These are phyloP conservation scores for Fomitopsis pulvina DNA, from an alignment of 768 basidiomycete genomes.

Conservation along the genomic window DNA sequence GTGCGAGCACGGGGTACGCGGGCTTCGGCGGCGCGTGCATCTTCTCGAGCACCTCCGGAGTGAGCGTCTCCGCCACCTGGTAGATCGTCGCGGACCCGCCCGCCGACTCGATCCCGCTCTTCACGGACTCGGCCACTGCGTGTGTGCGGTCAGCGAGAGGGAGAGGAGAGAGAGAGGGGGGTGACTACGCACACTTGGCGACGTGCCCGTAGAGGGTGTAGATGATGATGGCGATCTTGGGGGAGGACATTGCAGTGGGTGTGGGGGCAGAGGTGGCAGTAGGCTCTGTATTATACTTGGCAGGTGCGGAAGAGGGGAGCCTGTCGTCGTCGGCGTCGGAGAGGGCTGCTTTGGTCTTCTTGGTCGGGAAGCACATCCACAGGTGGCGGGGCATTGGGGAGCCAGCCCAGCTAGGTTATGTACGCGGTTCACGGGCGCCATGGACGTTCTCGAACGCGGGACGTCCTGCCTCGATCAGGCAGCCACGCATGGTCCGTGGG, in stretches of 20 bases:
- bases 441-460: no score
- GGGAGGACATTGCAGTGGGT: conserved; percentile 21
- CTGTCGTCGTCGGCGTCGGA: conserved; percentile 14
- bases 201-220: conserved; percentile 77
- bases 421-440: no score
- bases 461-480: no score
- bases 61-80: conserved; percentile 74
- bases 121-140: conserved; percentile 54
- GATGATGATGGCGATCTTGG: conserved; percentile 65
- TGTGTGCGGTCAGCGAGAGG: background rate
- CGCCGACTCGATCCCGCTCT: conserved; percentile 33
- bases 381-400: background rate
- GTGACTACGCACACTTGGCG: conserved; percentile 39
- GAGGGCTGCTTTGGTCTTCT: conserved; percentile 14
- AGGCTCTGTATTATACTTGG: conserved; percentile 5
- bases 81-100: conserved; percentile 42
- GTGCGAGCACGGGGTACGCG: conserved; percentile 62
- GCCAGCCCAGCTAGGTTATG: no score
- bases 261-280: conserved; percentile 6
- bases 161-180: background rate
- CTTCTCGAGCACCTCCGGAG: conserved; percentile 54
- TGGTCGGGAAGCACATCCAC: background rate
- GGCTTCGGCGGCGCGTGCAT: conserved; percentile 72
- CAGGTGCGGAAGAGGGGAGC: conserved; percentile 1
- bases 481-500: no score